Base-by-base conservation (phyloP, 129 eudicot genomes). In the Lactuca saligna region DNA sequence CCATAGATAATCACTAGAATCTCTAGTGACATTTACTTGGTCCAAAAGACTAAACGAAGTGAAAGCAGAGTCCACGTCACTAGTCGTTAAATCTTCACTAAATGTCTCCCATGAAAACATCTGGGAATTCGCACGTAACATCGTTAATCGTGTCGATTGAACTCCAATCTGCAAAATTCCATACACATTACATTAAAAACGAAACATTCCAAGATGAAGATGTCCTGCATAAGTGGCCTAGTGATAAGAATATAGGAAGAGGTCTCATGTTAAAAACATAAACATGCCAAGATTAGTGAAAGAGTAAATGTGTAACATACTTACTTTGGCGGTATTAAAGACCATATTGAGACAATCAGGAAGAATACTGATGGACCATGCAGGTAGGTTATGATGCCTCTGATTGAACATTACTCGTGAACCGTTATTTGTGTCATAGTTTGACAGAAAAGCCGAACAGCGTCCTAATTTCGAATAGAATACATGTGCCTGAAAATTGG, bases 321-420 rank as follows among this genome's bases (percentile, higher is more conserved):
- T 74, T 89, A 93, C 98, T 74, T 86, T 89, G 69, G 98, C 98
- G 7, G 98, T 93, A 70, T 93, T 93, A 75, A 93, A 89, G 73
- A 79, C 85, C 17, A 75, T 82, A 65, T 81, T 89, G 32, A 54
- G 76, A 86, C 98, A 93, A 60, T 87, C 98, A 5, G 98, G 91
- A 68, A 93, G 97, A 68, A 93, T 89, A 76, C 97, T 93, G 69
- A 93, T 87, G 53, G 98, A 93, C 98, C 97, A 93, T 32, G 95
- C 92, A 49, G 95, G 95, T 39, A 93, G 64, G 70, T 76, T 83
- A 63, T 93, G 91, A 79, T 85, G 97, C 80, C 37, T 73, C 78
- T 82, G 82, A 16, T 93, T 93, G 76, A 89, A 89, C 80, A 79
- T 61, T 61, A 93, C 99, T 73, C 73, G 80, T 14, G 82, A 83